These are phyloP conservation scores for Daldinia caldariorum DNA, from an alignment of 495 filamentous ascomycete species.

Conservation along the genomic window DNA sequence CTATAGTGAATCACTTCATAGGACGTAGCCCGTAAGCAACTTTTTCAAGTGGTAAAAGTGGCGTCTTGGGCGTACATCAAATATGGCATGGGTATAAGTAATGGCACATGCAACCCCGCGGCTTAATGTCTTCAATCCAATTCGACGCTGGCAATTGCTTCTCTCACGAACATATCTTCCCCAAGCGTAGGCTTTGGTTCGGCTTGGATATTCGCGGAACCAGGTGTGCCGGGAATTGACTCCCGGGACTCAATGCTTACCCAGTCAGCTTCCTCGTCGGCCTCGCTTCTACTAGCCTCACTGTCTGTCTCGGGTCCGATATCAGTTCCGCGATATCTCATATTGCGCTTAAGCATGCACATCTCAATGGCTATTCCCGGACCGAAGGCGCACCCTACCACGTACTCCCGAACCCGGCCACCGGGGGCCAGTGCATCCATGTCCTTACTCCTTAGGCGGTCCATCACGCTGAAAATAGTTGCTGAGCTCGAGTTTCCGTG, in stretches of 20 bases:
- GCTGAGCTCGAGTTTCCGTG: constrained; percentile 71
- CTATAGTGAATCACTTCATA: too few species aligned
- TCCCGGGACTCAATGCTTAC: constrained; percentile 37
- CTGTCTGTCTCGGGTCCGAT: constrained; percentile 60
- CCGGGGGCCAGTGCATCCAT: constrained; percentile 62
- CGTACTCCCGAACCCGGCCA: constrained; percentile 59
- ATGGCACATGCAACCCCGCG: constrained; percentile 9
- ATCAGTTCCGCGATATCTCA: constrained; percentile 41
- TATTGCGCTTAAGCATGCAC: constrained; percentile 64
- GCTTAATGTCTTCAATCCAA: constrained; percentile 23
- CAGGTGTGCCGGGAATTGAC: constrained; percentile 35
- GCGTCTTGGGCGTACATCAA: constrained; percentile 6
- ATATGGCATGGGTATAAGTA: constrained; percentile 32
- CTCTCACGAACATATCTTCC: constrained; percentile 30
- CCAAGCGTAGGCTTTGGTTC: constrained; percentile 19
- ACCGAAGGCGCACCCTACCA: constrained; percentile 73
- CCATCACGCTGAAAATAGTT: constrained; percentile 68
- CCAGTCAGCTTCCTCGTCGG: constrained; percentile 49
- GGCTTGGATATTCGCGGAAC: constrained; percentile 19
- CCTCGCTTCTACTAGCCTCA: constrained; percentile 53
- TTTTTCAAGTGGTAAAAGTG: not conserved
- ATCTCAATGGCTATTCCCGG: constrained; percentile 72
- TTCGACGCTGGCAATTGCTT: constrained; percentile 36
- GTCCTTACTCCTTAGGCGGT: constrained; percentile 65
- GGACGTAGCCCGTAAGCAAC: too few species aligned